Evolutionary conservation across 169 alveolate species (phyloP).

Genomic region (Plasmodium gaboni): DNA sequence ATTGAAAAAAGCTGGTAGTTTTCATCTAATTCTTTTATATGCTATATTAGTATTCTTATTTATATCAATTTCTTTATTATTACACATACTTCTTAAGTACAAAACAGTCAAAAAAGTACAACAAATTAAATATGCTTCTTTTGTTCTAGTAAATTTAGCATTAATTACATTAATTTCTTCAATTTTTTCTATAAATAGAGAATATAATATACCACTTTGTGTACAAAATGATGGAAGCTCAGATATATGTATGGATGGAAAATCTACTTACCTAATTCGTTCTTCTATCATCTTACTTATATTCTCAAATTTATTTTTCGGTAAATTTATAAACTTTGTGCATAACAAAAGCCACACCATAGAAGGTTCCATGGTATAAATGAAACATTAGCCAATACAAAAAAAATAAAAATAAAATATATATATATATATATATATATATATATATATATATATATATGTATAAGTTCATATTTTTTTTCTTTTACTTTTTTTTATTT

Average conservation of each 20-base stretch:
- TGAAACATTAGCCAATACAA: not conserved
- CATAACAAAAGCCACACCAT: conserved; percentile 4
- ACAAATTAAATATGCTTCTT: conserved; percentile 32
- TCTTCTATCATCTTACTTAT: conserved; percentile 41
- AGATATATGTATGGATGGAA: conserved; percentile 60
- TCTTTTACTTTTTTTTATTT: too few relatives aligned
- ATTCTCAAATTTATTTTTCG: conserved; percentile 57
- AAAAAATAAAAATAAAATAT: not conserved
- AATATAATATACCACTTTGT: conserved; percentile 70
- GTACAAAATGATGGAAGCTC: conserved; percentile 75
- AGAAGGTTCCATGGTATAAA: conserved; percentile 20
- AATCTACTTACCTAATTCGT: conserved; percentile 39
- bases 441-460: not conserved
- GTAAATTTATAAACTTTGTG: conserved; percentile 33
- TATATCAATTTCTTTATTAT: conserved; percentile 17
- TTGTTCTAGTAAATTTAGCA: conserved; percentile 40
- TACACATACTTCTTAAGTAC: conserved; percentile 10
- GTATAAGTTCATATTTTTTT: too few relatives aligned
- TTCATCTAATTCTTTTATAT: conserved; percentile 43
- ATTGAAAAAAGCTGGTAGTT: conserved; percentile 53
- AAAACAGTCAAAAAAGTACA: conserved; percentile 12
- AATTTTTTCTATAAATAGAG: conserved; percentile 43
- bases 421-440: not conserved
- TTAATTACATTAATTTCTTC: conserved; percentile 52
- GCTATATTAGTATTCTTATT: conserved; percentile 40